phyloP scores from a whole-genome alignment of 2,329 filamentous ascomycete genomes.

The Monosporascus sp. region DNA sequence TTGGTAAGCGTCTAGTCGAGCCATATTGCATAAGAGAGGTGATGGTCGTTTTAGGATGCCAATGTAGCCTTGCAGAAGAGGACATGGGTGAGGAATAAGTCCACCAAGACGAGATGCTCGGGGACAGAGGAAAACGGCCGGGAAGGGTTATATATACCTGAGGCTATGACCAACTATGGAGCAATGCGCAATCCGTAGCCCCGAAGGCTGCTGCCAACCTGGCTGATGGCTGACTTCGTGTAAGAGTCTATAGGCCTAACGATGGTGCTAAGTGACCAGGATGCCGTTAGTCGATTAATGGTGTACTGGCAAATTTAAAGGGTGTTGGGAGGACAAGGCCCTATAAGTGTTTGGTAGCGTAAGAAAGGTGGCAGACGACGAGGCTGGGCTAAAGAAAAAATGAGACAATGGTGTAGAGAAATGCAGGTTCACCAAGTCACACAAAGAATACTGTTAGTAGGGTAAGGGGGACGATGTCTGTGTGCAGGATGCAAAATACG shows the following conservation, averaged over 20 bases:
- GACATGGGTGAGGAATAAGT: too few relatives aligned
- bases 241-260: not conserved
- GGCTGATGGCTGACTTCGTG: not conserved
- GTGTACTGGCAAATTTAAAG: not conserved
- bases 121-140: too few relatives aligned
- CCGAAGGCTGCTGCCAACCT: not conserved
- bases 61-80: not conserved
- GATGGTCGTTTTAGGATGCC: not conserved
- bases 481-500: not conserved
- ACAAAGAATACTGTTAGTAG: not conserved
- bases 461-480: not conserved
- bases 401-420: not conserved
- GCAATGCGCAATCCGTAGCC: not conserved
- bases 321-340: not conserved
- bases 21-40: constrained; percentile 26
- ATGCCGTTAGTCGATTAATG: not conserved
- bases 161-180: not conserved
- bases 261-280: too few relatives aligned
- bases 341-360: not conserved
- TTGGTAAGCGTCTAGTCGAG: constrained; percentile 50
- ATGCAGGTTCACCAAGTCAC: not conserved
- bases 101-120: too few relatives aligned
- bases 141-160: not conserved
- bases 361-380: not conserved
- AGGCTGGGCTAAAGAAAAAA: not conserved